Percentiles rank a stretch among this genome's conserved stretches.
These are phyloP conservation scores for Amaranthus hypochondriacus DNA, from an alignment of 148 eudicot genomes.

Conservation along the genomic window DNA sequence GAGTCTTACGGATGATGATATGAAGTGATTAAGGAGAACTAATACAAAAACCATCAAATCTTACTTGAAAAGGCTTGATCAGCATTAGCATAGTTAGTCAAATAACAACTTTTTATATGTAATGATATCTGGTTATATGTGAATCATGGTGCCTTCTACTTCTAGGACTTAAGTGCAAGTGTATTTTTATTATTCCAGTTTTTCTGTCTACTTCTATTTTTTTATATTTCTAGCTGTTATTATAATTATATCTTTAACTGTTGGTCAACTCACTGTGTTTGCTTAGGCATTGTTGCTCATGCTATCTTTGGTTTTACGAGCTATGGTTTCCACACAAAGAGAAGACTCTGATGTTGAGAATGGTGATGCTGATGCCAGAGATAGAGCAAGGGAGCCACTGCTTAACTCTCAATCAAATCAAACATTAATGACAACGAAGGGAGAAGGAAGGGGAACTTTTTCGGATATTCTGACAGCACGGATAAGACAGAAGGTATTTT, in stretches of 20 bases:
- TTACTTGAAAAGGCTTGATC: no score
- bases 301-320: slow-evolving; percentile 52
- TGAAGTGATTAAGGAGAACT: no score
- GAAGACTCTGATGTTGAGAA: slow-evolving; percentile 45
- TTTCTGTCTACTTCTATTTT: background rate
- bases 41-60: no score
- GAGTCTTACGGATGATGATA: no score
- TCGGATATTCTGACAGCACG: slow-evolving; percentile 59
- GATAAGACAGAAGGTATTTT: slow-evolving; percentile 69
- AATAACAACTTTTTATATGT: no score
- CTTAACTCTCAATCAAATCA: slow-evolving; percentile 44
- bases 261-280: slow-evolving; percentile 7
- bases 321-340: slow-evolving; percentile 49
- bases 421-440: slow-evolving; percentile 40
- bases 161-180: background rate
- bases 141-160: background rate
- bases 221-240: background rate
- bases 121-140: background rate
- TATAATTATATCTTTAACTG: slow-evolving; percentile 6
- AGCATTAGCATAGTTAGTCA: no score
- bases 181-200: background rate
- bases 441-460: slow-evolving; percentile 35
- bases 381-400: slow-evolving; percentile 49
- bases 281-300: slow-evolving; percentile 57
- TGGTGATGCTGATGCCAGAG: slow-evolving; percentile 36